phyloP scores from a whole-genome alignment of 805 yeast species.

The Metschnikowia borealis region DNA sequence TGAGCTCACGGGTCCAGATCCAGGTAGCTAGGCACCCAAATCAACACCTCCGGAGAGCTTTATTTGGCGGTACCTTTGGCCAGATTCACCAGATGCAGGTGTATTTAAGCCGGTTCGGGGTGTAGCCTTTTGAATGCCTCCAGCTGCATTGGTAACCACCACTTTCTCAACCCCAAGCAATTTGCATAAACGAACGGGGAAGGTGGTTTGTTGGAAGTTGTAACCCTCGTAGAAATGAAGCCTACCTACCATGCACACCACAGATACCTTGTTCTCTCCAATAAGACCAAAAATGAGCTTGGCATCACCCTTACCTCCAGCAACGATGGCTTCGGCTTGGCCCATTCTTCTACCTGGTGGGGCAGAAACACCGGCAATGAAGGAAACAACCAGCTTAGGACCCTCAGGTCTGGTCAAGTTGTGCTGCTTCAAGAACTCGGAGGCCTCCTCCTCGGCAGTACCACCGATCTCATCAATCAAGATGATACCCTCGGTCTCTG shows the following conservation, averaged over 20 bases:
- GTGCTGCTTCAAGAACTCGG: constrained; percentile 86
- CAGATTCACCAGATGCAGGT: too few species aligned
- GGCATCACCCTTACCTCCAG: constrained; percentile 99
- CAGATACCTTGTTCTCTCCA: constrained; percentile 66
- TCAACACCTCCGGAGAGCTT: too few species aligned
- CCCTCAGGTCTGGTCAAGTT: constrained; percentile 77
- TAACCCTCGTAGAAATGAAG: constrained; percentile 92
- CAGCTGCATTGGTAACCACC: constrained; percentile 94
- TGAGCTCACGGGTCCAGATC: too few species aligned
- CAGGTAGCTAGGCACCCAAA: too few species aligned
- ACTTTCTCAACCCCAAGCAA: constrained; percentile 57
- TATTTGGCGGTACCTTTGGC: too few species aligned
- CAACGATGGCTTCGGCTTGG: constrained; percentile 98
- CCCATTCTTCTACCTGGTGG: constrained; percentile 99
- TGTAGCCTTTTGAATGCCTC: constrained; percentile 88
- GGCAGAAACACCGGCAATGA: constrained; percentile 98
- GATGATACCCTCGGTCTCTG: constrained; percentile 94
- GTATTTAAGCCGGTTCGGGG: too few species aligned
- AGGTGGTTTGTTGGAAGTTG: constrained; percentile 72
- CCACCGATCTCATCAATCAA: constrained; percentile 99
- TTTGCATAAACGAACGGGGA: constrained; percentile 77
- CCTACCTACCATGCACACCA: constrained; percentile 91
- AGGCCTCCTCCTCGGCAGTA: constrained; percentile 97
- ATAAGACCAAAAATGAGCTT: constrained; percentile 73
- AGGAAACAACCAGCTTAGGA: constrained; percentile 97